Evolutionary conservation across 805 yeast genomes (phyloP).

Genomic region (Metschnikowia dekortorum): DNA sequence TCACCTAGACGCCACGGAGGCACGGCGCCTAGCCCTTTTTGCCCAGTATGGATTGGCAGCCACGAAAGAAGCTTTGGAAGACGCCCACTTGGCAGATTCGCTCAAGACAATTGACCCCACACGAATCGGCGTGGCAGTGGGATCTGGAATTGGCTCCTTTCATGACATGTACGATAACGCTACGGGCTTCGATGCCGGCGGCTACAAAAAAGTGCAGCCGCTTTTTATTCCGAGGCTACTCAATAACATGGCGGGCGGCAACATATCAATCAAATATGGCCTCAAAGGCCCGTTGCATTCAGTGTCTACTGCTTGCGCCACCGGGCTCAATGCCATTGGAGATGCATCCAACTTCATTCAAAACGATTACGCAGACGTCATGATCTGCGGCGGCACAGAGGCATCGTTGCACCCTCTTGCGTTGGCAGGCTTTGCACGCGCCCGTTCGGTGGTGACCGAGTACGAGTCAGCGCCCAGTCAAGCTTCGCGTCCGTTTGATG

Average conservation of each 20-base stretch:
- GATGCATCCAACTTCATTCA: conserved; percentile 82
- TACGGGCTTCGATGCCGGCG: conserved; percentile 40
- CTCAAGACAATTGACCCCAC: conserved; percentile 38
- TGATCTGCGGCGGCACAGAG: conserved; percentile 95
- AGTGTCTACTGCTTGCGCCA: conserved; percentile 93
- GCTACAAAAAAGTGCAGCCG: conserved; percentile 74
- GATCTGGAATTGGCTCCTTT: conserved; percentile 89
- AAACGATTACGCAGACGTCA: conserved; percentile 76
- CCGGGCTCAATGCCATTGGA: conserved; percentile 91
- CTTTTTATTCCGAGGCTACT: conserved; percentile 78
- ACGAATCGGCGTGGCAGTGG: conserved; percentile 72
- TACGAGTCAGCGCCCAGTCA: conserved; percentile 56
- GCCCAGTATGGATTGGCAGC: conserved; percentile 78
- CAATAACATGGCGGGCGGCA: conserved; percentile 93
- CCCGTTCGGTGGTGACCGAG: conserved; percentile 68
- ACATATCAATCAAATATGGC: conserved; percentile 73
- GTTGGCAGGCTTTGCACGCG: conserved; percentile 86
- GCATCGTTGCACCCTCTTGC: conserved; percentile 82
- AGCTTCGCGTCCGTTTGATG: conserved; percentile 88
- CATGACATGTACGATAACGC: conserved; percentile 67
- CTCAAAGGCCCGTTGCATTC: conserved; percentile 84
- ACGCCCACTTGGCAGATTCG: conserved; percentile 43
- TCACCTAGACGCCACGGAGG: conserved; percentile 44
- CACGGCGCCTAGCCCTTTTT: conserved; percentile 63
- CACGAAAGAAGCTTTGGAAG: conserved; percentile 68